Evolutionary conservation across 2,329 filamentous ascomycete species (phyloP).

Genomic region (Cercospora sp.): DNA sequence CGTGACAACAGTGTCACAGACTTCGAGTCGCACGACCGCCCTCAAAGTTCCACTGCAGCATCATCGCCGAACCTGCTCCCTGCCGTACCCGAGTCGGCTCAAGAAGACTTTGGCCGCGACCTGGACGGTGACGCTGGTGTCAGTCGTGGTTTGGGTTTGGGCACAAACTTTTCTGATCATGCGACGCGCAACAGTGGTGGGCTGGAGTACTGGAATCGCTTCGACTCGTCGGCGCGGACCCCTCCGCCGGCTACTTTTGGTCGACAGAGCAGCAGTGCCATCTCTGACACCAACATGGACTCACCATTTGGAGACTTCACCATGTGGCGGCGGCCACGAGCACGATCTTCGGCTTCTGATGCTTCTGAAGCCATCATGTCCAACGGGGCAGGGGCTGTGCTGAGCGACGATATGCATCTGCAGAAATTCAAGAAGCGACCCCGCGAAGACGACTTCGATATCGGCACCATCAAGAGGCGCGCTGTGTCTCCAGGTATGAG

Average conservation of each 20-base stretch:
- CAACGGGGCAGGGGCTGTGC: constrained; percentile 23
- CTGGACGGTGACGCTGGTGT: constrained; percentile 35
- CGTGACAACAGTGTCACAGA: constrained; percentile 61
- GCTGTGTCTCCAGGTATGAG: constrained; percentile 91
- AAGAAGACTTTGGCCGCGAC: constrained; percentile 72
- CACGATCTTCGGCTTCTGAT: constrained; percentile 37
- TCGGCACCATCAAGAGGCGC: constrained; percentile 81
- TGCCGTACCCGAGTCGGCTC: constrained; percentile 56
- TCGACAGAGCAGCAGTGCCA: constrained; percentile 53
- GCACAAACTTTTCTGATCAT: constrained; percentile 73
- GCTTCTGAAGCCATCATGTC: constrained; percentile 32
- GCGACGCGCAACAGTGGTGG: constrained; percentile 70
- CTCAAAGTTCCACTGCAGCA: constrained; percentile 58
- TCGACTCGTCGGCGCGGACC: constrained; percentile 64
- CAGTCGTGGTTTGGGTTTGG: constrained; percentile 45
- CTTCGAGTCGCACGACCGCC: constrained; percentile 38
- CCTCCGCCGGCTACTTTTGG: constrained; percentile 65
- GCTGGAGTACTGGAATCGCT: constrained; percentile 75
- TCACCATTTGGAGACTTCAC: constrained; percentile 52
- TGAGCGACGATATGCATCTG: constrained; percentile 39
- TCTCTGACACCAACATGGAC: constrained; percentile 70
- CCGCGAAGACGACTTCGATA: constrained; percentile 87
- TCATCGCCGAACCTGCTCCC: constrained; percentile 68
- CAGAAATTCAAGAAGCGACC: constrained; percentile 69
- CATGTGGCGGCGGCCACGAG: constrained; percentile 35